phyloP scores from a whole-genome alignment of 2,329 filamentous ascomycete genomes.

The Calonectria fujianensis region DNA sequence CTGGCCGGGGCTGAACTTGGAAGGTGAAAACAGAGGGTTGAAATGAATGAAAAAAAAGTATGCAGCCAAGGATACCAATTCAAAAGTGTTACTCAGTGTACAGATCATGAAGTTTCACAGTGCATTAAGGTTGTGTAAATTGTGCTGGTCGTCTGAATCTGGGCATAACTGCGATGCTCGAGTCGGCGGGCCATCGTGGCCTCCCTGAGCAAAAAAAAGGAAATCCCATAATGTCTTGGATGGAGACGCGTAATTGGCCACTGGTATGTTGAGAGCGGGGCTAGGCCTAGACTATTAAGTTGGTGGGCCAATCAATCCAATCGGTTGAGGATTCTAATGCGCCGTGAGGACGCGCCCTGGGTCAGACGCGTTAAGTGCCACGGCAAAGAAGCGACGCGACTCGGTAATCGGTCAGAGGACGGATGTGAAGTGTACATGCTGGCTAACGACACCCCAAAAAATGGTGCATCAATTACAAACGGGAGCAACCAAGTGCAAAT shows the following conservation, averaged over 20 bases:
- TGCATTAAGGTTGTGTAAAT: neutral
- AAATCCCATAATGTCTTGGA: neutral
- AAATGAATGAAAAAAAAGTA: neutral
- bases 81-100: neutral
- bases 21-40: neutral
- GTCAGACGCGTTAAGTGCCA: neutral
- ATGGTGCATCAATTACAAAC: neutral
- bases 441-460: neutral
- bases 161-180: neutral
- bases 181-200: neutral
- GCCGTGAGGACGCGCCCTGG: neutral
- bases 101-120: neutral
- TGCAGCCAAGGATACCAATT: neutral
- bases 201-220: neutral
- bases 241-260: neutral
- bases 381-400: neutral
- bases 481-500: neutral
- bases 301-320: constrained; percentile 1
- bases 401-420: neutral
- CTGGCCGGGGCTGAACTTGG: neutral
- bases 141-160: neutral
- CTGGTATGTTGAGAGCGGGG: neutral
- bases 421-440: neutral
- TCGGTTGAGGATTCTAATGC: neutral
- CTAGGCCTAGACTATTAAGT: neutral